Evolutionary conservation across 2,329 filamentous ascomycete genomes (phyloP).

Genomic region (Arthroderma uncinatum): DNA sequence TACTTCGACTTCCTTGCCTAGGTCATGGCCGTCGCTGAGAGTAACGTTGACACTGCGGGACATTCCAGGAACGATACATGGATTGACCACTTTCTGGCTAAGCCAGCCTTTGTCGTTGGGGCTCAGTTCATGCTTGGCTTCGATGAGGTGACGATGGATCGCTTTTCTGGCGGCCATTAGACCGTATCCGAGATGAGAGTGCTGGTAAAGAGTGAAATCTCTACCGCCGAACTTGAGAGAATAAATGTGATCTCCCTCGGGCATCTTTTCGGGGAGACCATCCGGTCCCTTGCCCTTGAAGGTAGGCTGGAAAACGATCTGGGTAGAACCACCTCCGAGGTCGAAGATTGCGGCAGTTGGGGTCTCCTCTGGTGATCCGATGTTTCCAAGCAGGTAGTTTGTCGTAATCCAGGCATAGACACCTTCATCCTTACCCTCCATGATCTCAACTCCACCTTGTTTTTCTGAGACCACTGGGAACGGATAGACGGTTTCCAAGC

Average conservation of each 20-base stretch:
- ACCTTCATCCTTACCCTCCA: conserved; percentile 94
- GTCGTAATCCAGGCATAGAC: conserved; percentile 99
- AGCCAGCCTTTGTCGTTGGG: conserved; percentile 57
- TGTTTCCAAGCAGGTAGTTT: conserved; percentile 96
- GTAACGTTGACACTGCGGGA: conserved; percentile 61
- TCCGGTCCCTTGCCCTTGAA: conserved; percentile 63
- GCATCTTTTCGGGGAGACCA: conserved; percentile 74
- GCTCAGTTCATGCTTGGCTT: conserved; percentile 55
- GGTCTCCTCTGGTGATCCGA: conserved; percentile 79
- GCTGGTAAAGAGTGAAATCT: conserved; percentile 88
- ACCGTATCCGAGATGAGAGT: conserved; percentile 94
- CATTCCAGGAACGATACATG: conserved; percentile 77
- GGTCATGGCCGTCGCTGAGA: conserved; percentile 53
- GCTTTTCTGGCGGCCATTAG: conserved; percentile 89
- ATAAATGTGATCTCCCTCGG: conserved; percentile 93
- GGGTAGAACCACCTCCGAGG: conserved; percentile 89
- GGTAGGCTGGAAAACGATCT: conserved; percentile 96
- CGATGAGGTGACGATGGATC: conserved; percentile 64
- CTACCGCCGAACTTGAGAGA: conserved; percentile 79
- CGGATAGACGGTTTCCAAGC: conserved; percentile 79
- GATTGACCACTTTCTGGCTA: conserved; percentile 61
- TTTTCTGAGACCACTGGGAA: conserved; percentile 86
- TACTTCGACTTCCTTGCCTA: conserved; percentile 56
- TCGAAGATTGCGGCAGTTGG: conserved; percentile 93
- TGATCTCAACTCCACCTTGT: conserved; percentile 82